Evolutionary conservation across 805 yeast genomes (phyloP).

Genomic region (Metschnikowia corniflorae): DNA sequence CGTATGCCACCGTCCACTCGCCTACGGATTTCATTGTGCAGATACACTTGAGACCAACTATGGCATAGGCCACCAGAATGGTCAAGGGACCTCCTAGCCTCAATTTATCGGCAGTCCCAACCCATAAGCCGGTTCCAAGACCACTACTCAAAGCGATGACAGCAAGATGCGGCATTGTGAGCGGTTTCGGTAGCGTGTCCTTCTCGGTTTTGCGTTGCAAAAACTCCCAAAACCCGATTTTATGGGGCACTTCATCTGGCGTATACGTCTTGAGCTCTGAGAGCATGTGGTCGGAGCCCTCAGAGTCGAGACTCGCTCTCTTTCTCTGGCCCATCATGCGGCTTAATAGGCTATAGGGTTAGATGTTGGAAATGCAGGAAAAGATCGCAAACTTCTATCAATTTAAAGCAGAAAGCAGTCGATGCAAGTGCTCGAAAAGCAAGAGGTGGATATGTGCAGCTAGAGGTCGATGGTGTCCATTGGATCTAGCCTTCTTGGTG

Average conservation of each 20-base stretch:
- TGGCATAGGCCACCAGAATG: constrained; percentile 21
- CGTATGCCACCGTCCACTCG: constrained; percentile 56
- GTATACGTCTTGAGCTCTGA: constrained; percentile 13
- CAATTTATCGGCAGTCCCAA: constrained; percentile 33
- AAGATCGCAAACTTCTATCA: no score
- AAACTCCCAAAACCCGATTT: constrained; percentile 13
- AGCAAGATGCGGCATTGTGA: constrained; percentile 26
- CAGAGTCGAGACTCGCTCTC: constrained; percentile 2
- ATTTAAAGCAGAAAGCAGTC: no score
- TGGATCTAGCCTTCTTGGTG: no score
- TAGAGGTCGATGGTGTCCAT: no score
- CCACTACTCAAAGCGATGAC: constrained; percentile 37
- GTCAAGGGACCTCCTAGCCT: constrained; percentile 25
- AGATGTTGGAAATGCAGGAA: no score
- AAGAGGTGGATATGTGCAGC: no score
- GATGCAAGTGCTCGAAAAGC: no score
- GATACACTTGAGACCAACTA: constrained; percentile 26
- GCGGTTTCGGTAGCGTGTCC: constrained; percentile 12
- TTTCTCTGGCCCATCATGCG: background rate
- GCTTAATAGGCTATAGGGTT: no score
- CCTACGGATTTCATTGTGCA: constrained; percentile 40
- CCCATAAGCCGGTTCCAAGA: constrained; percentile 41
- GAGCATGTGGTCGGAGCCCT: constrained; percentile 5
- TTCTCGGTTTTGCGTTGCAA: constrained; percentile 14
- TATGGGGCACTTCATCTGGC: constrained; percentile 2